Conservation (phyloP, 2,329 filamentous ascomycete species). For the Aspergillus pseudonomiae region DNA sequence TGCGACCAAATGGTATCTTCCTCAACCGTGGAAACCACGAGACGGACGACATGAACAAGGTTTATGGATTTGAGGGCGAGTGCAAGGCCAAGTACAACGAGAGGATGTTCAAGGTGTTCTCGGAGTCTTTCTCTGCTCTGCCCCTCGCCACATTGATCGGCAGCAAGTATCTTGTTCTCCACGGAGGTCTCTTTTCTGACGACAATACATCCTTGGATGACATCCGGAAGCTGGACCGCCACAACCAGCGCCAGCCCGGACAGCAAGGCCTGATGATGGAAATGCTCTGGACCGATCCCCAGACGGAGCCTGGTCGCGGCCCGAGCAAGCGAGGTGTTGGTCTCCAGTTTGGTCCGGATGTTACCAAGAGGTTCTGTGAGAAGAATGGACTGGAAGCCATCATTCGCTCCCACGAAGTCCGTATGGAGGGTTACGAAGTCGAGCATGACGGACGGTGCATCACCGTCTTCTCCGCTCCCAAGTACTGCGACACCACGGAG, state of each 20-base stretch:
- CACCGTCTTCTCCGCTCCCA: slow-evolving; percentile 96
- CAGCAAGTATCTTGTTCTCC: slow-evolving; percentile 85
- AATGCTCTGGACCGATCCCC: slow-evolving; percentile 99
- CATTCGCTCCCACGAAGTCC: slow-evolving; percentile 95
- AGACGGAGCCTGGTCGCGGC: slow-evolving; percentile 79
- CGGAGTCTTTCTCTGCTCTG: slow-evolving; percentile 93
- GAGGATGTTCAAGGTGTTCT: slow-evolving; percentile 94
- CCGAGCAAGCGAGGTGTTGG: slow-evolving; percentile 97
- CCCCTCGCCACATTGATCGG: slow-evolving; percentile 91
- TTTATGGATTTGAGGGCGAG: slow-evolving; percentile 97
- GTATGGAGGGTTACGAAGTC: slow-evolving; percentile 99
- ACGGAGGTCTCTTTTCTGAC: slow-evolving; percentile 92
- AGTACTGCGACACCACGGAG: slow-evolving; percentile 96
- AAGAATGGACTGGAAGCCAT: slow-evolving; percentile 92
- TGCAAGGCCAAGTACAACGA: slow-evolving; percentile 98
- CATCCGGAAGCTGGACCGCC: slow-evolving; percentile 87
- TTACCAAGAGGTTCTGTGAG: slow-evolving; percentile 96
- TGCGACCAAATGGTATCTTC: slow-evolving; percentile 85
- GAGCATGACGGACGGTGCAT: slow-evolving; percentile 96
- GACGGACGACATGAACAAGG: slow-evolving; percentile 98
- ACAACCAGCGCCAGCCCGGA: slow-evolving; percentile 88
- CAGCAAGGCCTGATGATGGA: slow-evolving; percentile 99
- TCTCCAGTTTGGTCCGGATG: slow-evolving; percentile 93
- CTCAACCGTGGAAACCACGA: slow-evolving; percentile 98
- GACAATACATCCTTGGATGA: slow-evolving; percentile 91